phyloP scores from a whole-genome alignment of 139 green algal species.

The Coelastrella sp. region DNA sequence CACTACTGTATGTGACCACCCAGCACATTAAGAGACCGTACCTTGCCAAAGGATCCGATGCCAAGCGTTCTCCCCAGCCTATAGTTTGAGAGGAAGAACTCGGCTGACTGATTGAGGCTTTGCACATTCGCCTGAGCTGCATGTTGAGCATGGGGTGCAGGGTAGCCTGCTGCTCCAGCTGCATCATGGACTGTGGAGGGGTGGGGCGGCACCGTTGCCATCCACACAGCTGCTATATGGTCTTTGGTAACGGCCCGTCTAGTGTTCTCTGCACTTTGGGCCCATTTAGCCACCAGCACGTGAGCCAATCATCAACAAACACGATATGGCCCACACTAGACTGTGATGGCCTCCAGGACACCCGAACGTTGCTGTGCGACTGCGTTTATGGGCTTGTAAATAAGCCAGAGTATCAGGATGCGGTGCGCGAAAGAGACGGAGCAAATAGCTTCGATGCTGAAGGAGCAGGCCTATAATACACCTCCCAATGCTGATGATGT shows the following conservation, averaged over 20 bases:
- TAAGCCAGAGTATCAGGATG: no score
- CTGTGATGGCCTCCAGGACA: neutral
- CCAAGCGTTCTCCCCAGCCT: conserved; percentile 97
- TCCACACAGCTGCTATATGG: neutral
- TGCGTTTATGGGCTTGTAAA: no score
- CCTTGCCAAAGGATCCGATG: conserved; percentile 99
- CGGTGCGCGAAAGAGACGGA: no score
- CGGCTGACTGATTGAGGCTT: conserved; percentile 63
- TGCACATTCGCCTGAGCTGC: conserved; percentile 1
- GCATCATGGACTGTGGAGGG: conserved; percentile 22
- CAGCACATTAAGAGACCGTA: conserved; percentile 34
- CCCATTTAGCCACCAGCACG: neutral
- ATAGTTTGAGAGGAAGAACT: conserved; percentile 97
- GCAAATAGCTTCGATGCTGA: no score
- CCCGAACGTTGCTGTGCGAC: neutral
- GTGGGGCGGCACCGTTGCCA: conserved; percentile 29
- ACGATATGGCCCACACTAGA: neutral
- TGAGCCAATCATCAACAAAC: neutral
- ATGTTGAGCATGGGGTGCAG: conserved; percentile 9
- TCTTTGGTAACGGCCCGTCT: neutral
- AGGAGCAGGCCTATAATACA: no score
- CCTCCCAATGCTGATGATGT: no score
- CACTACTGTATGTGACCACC: no score
- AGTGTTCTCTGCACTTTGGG: neutral
- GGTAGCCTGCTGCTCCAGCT: neutral